phyloP scores from a whole-genome alignment of 805 yeast species.

The Lachancea lanzarotensis region DNA sequence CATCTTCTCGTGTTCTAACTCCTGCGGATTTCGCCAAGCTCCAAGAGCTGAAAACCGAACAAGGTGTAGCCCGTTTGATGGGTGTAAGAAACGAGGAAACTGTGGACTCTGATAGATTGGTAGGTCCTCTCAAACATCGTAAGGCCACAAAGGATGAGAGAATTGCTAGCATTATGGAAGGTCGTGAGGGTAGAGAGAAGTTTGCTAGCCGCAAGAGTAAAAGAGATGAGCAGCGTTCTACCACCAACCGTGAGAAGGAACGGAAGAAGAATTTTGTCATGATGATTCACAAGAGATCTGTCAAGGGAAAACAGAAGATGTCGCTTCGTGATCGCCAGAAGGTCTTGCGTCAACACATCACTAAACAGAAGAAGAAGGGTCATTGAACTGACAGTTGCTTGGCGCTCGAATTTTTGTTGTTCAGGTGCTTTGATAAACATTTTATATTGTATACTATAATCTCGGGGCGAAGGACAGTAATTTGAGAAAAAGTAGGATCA shows the following conservation, averaged over 20 bases:
- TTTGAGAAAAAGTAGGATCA: neutral
- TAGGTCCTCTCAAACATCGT: conserved; percentile 59
- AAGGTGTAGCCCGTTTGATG: conserved; percentile 77
- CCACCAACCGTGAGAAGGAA: conserved; percentile 93
- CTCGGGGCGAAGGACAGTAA: neutral
- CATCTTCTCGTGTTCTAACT: conserved; percentile 74
- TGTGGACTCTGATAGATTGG: conserved; percentile 71
- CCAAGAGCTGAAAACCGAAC: conserved; percentile 77
- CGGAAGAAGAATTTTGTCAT: conserved; percentile 98
- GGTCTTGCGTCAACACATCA: conserved; percentile 76
- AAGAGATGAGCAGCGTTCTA: conserved; percentile 68
- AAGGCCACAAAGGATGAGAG: conserved; percentile 89
- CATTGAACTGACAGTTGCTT: conserved; percentile 29
- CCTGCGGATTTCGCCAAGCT: conserved; percentile 98
- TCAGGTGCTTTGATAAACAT: neutral
- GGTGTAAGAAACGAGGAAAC: conserved; percentile 72
- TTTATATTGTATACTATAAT: neutral
- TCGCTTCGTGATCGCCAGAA: conserved; percentile 88
- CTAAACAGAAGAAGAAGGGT: conserved; percentile 86
- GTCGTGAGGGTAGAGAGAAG: conserved; percentile 86
- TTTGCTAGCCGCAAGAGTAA: conserved; percentile 86
- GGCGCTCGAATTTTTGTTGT: neutral
- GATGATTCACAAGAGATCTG: conserved; percentile 94
- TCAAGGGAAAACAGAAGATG: conserved; percentile 87
- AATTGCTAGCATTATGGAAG: conserved; percentile 79